Base-by-base conservation (phyloP, 2,329 filamentous ascomycete species). In the Penicillium sclerotigenum region DNA sequence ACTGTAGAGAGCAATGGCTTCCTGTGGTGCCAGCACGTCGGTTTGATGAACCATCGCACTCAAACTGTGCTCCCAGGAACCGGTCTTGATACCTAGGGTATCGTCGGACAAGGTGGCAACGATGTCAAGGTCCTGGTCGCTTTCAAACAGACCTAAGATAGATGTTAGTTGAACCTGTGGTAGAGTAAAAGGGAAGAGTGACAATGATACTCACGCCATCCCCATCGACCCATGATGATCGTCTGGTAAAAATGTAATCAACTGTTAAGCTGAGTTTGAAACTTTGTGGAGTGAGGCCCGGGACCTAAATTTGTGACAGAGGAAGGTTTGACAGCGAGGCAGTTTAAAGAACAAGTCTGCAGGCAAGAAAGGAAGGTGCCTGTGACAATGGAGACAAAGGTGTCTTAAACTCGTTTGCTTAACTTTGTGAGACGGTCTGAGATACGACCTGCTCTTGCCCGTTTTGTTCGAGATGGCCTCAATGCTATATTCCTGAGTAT, bases 171-270 rank as follows among this genome's bases (percentile, higher is more conserved):
- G 14, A 14, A 11, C 18, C 4, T 11, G 6, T 8, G 5, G 37
- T 11, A 13, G 7, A 43, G 22, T 24, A 34, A n/a, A 22, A 4
- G 10, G n/a, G 11, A 36, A 3, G 1, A 18, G 37, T 1, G 5
- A 18, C 13, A 5, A 28, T n/a, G n/a, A 9, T 16, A 52, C 38
- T 46, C 3, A 52, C 40, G 49, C 49, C 29, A 52, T 13, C 49
- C 49, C 49, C 49, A 52, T 34, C 49, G 49, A 22, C 49, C 38
- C 49, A 52, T 52, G 29, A 34, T 45, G 11, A 6, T 20, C 2
- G 28, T n/a, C 5, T 33, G 28, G n/a, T n/a, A n/a, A n/a, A n/a
- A n/a, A n/a, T n/a, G n/a, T n/a, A n/a, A n/a, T n/a, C n/a, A n/a
- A 45, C 13, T 45, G 8, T 3, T 31, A 1, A 7, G 4, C 2